Conservation (phyloP, 1,139 yeast species). For the Kodamaea alishanica region DNA sequence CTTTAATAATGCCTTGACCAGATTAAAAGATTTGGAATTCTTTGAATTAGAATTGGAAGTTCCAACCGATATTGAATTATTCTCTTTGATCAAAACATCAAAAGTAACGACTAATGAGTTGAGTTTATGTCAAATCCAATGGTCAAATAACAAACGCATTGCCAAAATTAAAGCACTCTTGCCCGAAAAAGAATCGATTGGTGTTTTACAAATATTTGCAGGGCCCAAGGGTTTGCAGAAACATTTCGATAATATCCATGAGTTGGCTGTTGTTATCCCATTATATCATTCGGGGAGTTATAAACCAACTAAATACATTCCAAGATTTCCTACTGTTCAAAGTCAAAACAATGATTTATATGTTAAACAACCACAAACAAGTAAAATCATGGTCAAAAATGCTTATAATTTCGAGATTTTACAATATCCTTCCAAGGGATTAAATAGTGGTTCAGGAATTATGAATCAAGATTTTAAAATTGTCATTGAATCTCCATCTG, state of each 20-base stretch:
- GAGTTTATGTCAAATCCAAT: conserved; percentile 71
- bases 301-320: conserved; percentile 58
- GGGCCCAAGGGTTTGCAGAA: conserved; percentile 64
- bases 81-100: conserved; percentile 51
- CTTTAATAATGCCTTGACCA: conserved; percentile 74
- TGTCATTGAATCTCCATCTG: conserved; percentile 81
- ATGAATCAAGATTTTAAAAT: conserved; percentile 49
- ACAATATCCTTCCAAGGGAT: conserved; percentile 62
- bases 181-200: conserved; percentile 65
- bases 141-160: conserved; percentile 61
- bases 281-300: conserved; percentile 68
- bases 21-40: conserved; percentile 69
- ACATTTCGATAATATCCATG: conserved; percentile 59
- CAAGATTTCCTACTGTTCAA: conserved; percentile 67
- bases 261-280: conserved; percentile 74
- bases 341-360: conserved; percentile 73
- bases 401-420: conserved; percentile 61
- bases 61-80: conserved; percentile 66
- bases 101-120: conserved; percentile 50
- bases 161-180: conserved; percentile 79
- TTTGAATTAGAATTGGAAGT: conserved; percentile 73
- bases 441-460: conserved; percentile 34
- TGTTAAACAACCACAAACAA: conserved; percentile 79
- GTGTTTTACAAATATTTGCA: conserved; percentile 72
- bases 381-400: conserved; percentile 51